phyloP scores from a whole-genome alignment of 805 yeast genomes.

The Tetrapisispora fleetii region DNA sequence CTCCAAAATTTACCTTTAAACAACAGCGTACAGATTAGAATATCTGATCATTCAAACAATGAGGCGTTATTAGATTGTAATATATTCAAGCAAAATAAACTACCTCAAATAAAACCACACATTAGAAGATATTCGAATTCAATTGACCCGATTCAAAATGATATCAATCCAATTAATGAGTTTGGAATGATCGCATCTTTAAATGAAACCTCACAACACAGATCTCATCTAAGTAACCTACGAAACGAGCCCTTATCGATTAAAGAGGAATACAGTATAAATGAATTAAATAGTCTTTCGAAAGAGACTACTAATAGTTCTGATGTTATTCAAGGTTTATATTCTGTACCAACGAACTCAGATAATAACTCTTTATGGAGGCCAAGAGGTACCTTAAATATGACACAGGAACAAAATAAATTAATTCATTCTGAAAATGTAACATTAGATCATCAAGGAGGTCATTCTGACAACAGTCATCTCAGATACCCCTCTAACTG shows the following conservation, averaged over 20 bases:
- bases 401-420: not conserved
- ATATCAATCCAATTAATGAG: not conserved
- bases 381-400: not conserved
- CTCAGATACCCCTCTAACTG: not conserved
- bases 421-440: not conserved
- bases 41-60: not conserved
- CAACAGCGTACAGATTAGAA: not conserved
- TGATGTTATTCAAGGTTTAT: not conserved
- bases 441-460: not conserved
- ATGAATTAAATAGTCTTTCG: not conserved
- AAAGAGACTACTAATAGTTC: not conserved
- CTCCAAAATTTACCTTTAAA: too few species aligned
- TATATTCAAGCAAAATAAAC: not conserved
- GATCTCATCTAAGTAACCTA: not conserved
- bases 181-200: not conserved
- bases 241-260: not conserved
- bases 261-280: not conserved
- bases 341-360: not conserved
- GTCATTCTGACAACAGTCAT: not conserved
- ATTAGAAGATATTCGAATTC: not conserved
- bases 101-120: not conserved
- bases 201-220: not conserved
- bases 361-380: not conserved
- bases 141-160: not conserved
- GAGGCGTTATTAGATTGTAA: not conserved